Evolutionary conservation across 768 basidiomycete genomes (phyloP).

Genomic region (Russula foetens): DNA sequence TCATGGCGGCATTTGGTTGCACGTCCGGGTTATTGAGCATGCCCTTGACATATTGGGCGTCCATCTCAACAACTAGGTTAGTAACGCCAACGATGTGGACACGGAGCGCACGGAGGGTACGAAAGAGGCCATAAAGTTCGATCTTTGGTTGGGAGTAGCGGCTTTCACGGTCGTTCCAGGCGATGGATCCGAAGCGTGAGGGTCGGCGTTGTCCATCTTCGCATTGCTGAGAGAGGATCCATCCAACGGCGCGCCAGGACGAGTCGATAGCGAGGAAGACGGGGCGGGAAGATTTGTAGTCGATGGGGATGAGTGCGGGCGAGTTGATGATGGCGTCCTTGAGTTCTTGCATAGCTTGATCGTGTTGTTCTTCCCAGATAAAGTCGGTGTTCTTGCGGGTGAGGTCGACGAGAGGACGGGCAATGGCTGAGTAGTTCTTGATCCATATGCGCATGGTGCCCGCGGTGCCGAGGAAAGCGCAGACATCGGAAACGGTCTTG

Average conservation of each 20-base stretch:
- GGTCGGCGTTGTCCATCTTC: not conserved
- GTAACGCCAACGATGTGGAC: too few species aligned
- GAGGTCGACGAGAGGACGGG: not conserved
- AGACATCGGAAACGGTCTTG: conserved; percentile 20
- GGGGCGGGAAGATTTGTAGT: not conserved
- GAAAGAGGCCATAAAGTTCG: too few species aligned
- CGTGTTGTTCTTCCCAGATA: not conserved
- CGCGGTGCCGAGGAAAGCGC: conserved; percentile 23
- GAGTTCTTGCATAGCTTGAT: not conserved
- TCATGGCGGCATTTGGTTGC: too few species aligned
- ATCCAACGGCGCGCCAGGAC: not conserved
- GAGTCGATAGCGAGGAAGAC: not conserved
- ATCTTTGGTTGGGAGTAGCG: not conserved
- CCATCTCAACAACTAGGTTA: too few species aligned
- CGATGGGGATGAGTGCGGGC: not conserved
- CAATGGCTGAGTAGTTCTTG: conserved; percentile 17
- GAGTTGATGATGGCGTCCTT: not conserved
- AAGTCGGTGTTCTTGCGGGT: not conserved
- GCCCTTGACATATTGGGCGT: too few species aligned
- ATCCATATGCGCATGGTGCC: conserved; percentile 22
- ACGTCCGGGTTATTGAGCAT: too few species aligned
- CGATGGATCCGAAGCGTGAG: not conserved
- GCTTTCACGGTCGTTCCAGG: not conserved
- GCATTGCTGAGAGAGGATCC: not conserved
- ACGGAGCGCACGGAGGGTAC: too few species aligned